Conservation (phyloP, 1,284 basidiomycete genomes). For the Hypsizygus ulmarius region DNA sequence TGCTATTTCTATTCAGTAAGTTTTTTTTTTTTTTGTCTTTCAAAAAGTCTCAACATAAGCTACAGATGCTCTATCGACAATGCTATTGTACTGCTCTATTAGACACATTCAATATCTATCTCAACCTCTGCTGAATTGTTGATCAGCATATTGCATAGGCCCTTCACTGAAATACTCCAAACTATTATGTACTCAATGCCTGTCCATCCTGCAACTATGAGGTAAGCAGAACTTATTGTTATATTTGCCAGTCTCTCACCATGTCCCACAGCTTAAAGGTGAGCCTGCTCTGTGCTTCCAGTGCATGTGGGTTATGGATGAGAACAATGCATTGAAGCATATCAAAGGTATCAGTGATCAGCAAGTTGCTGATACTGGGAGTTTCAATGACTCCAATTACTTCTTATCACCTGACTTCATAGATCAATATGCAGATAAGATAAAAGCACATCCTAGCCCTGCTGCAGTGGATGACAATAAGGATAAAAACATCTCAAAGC, state of each 20-base stretch:
- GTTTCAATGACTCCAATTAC: constrained; percentile 23
- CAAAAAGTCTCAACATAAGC: not conserved
- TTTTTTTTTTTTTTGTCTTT: constrained; percentile 1
- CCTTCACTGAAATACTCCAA: constrained; percentile 18
- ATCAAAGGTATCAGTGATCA: constrained; percentile 14
- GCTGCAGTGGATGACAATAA: constrained; percentile 1
- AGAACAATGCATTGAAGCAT: constrained; percentile 27
- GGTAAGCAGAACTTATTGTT: constrained; percentile 8
- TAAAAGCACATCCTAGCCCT: constrained; percentile 9
- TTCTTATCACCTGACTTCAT: constrained; percentile 23
- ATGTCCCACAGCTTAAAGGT: constrained; percentile 20
- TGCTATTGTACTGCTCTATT: constrained; percentile 21
- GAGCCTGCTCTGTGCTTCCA: constrained; percentile 20
- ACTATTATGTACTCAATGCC: constrained; percentile 23
- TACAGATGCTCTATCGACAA: constrained; percentile 21
- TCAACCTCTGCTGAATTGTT: constrained; percentile 16
- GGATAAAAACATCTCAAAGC: not conserved
- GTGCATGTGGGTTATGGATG: constrained; percentile 24
- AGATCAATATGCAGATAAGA: constrained; percentile 25
- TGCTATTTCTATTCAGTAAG: constrained; percentile 31
- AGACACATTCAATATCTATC: constrained; percentile 25
- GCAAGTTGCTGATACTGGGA: constrained; percentile 17
- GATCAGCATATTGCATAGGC: constrained; percentile 14
- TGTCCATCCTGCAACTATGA: constrained; percentile 28
- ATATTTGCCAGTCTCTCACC: not conserved